Conservation (phyloP, 495 filamentous ascomycete species). For the Daldinia decipiens region DNA sequence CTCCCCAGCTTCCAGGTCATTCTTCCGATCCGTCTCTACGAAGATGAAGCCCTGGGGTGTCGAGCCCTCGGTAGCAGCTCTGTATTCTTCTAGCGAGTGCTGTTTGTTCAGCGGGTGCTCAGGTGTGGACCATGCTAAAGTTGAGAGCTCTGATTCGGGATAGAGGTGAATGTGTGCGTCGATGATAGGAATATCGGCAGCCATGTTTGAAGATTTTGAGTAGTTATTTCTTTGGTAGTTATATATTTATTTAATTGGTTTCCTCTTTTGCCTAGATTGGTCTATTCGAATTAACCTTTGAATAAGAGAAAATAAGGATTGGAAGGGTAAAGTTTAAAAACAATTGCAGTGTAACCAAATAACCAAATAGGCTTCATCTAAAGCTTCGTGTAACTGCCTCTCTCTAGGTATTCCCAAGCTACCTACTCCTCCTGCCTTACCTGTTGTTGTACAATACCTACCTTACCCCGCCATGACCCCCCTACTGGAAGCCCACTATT, state of each 20-base stretch:
- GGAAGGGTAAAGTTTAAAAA: conserved; percentile 16
- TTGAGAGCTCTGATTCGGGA: conserved; percentile 68
- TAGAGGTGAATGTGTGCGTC: conserved; percentile 93
- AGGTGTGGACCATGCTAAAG: conserved; percentile 72
- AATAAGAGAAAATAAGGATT: background rate
- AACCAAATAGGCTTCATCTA: conserved; percentile 14
- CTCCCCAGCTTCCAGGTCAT: conserved; percentile 61
- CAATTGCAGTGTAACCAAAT: conserved; percentile 17
- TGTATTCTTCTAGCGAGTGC: conserved; percentile 71
- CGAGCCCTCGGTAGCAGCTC: conserved; percentile 46
- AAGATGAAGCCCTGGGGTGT: conserved; percentile 74
- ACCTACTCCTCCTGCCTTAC: conserved; percentile 2
- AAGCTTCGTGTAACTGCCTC: conserved; percentile 22
- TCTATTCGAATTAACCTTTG: background rate
- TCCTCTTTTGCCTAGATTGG: background rate
- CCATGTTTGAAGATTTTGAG: conserved; percentile 30
- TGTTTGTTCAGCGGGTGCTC: conserved; percentile 66
- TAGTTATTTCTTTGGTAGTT: conserved; percentile 5
- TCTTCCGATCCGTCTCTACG: conserved; percentile 81
- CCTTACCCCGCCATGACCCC: conserved; percentile 41
- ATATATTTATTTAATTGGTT: background rate
- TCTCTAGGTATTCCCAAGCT: background rate
- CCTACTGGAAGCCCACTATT: conserved; percentile 36
- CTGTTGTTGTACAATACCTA: background rate
- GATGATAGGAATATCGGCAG: conserved; percentile 62